phyloP scores from a whole-genome alignment of 2,329 filamentous ascomycete species.

The Colletotrichum graminicola region DNA sequence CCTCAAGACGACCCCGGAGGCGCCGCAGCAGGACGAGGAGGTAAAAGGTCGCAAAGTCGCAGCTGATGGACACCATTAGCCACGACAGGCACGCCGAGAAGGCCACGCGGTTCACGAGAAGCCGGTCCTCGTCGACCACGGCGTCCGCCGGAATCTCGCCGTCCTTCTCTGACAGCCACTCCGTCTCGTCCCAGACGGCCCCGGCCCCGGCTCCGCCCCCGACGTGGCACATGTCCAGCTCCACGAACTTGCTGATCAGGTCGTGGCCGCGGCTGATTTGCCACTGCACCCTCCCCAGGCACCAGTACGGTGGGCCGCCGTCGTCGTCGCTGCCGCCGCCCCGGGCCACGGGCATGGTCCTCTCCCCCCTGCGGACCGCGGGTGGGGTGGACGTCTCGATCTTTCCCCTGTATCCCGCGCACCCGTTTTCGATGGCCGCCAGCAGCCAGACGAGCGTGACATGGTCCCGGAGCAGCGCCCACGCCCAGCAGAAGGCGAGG shows the following conservation, averaged over 20 bases:
- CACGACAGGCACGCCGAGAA: slow-evolving; percentile 37
- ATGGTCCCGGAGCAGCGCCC: slow-evolving; percentile 27
- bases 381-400: slow-evolving; percentile 18
- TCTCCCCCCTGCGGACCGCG: slow-evolving; percentile 23
- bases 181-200: slow-evolving; percentile 24
- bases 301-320: background rate
- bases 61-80: slow-evolving; percentile 40
- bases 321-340: background rate
- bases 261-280: slow-evolving; percentile 30
- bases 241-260: slow-evolving; percentile 25
- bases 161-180: slow-evolving; percentile 34
- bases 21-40: slow-evolving; percentile 12
- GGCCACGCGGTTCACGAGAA: slow-evolving; percentile 26
- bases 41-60: slow-evolving; percentile 41
- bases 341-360: slow-evolving; percentile 18
- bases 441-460: slow-evolving; percentile 22
- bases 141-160: slow-evolving; percentile 31
- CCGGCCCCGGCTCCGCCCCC: background rate
- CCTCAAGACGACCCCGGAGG: background rate
- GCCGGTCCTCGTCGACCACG: slow-evolving; percentile 14
- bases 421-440: slow-evolving; percentile 15
- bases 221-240: slow-evolving; percentile 28
- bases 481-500: slow-evolving; percentile 34
- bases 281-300: slow-evolving; percentile 27
- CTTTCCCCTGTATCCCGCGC: background rate